Evolutionary conservation across 805 yeast species (phyloP), one percentile per base, ranked within the genome.

Genomic region (Metschnikowia peoriensis): DNA sequence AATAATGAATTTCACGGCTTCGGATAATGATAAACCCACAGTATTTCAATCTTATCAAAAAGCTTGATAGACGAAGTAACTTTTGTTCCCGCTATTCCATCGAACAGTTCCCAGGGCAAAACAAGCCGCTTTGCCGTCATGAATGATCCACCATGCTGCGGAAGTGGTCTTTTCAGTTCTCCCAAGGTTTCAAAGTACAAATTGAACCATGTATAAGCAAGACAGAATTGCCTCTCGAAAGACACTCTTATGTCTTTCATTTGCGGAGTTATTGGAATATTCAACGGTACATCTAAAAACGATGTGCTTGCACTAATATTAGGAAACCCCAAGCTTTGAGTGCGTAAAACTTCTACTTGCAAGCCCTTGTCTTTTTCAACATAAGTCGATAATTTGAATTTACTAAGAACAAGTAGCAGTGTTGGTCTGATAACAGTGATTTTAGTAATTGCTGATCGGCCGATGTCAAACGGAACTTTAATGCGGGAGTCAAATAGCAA

Each of bases 31-130:
- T 51, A 50, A 9, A 47, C 52, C 79, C 80, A 76, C 38, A 62
- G 65, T 10, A 82, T 61, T 47, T 73, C 76, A 7, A 84, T 59
- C 10, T 67, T 49, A n/a, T 83, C 84, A 59, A 87, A 85, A 10
- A 79, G 58, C 54, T 73, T 71, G 4, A 70, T 50, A 12, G 50
- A 37, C 0, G 91, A 91, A 56, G 77, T 79, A 44, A 71, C 72
- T n/a, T 63, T 61, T 1, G 83, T 76, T 1, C 94, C 96, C 56
- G 78, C 77, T 52, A 75, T 76, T 0, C 96, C 96, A 66, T 88
- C 96, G 59, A 86, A 70, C 0, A 80, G 76, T 2, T 72, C 71
- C 74, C 73, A 68, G 6, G 50, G 46, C 9, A 57, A 17, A 11
- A 40, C 41, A 14, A 54, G 46, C 22, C 46, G 46, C 15, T 42